A percentile compares a stretch with the other conserved stretches of the same genome.
phyloP scores from a whole-genome alignment of 2,329 filamentous ascomycete genomes.

The Annulohypoxylon truncatum region DNA sequence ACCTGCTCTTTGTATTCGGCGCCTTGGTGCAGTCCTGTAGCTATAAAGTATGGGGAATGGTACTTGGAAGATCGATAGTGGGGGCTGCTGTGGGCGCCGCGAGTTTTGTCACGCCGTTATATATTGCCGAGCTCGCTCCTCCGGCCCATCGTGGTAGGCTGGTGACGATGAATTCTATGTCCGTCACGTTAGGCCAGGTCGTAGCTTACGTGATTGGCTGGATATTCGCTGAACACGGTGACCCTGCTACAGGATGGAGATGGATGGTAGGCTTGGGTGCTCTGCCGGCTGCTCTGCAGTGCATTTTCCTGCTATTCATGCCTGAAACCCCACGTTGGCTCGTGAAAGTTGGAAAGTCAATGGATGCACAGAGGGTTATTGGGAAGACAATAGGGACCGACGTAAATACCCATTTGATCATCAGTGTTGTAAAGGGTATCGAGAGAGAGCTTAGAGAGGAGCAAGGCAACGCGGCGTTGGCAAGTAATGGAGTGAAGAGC shows the following conservation, averaged over 20 bases:
- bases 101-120: conserved; percentile 86
- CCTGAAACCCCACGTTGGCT: conserved; percentile 93
- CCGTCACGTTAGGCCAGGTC: conserved; percentile 89
- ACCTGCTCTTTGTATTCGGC: conserved; percentile 75
- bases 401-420: conserved; percentile 61
- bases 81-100: conserved; percentile 80
- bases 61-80: conserved; percentile 74
- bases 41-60: conserved; percentile 70
- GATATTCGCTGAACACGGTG: conserved; percentile 70
- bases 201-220: conserved; percentile 89
- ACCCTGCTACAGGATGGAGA: conserved; percentile 75
- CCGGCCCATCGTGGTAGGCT: conserved; percentile 79
- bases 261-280: conserved; percentile 93
- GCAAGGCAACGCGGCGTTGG: conserved; percentile 60
- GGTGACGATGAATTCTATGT: conserved; percentile 83
- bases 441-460: conserved; percentile 81
- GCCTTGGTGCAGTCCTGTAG: conserved; percentile 73
- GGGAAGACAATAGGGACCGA: conserved; percentile 62
- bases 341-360: conserved; percentile 72
- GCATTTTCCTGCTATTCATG: conserved; percentile 74
- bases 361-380: conserved; percentile 74
- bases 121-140: conserved; percentile 88
- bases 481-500: conserved; percentile 49
- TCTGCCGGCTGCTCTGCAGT: conserved; percentile 78
- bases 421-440: conserved; percentile 74